Percentiles rank a stretch among this genome's conserved stretches.
These are phyloP conservation scores for Calophaca sinica DNA, from an alignment of 306 rosid species.

Conservation along the genomic window DNA sequence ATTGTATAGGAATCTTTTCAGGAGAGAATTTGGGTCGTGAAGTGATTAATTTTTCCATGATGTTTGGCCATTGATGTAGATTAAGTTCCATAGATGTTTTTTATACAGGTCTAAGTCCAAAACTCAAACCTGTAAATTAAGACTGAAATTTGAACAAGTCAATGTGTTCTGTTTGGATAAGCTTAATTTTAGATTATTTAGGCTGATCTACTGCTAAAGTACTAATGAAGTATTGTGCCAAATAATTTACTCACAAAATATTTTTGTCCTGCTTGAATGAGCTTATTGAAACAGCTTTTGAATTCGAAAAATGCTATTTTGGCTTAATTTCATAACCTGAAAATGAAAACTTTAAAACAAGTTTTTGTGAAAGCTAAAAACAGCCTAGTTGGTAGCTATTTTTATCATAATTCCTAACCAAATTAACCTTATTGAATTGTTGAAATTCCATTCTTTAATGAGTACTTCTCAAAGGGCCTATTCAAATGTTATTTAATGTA, in stretches of 20 bases:
- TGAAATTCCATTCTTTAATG: no score
- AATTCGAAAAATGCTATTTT: no score
- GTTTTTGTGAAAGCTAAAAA: no score
- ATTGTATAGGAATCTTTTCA: background rate
- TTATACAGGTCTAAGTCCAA: slow-evolving; percentile 16
- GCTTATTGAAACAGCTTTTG: slow-evolving; percentile 11
- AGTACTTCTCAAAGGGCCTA: no score
- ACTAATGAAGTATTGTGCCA: background rate
- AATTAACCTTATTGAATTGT: no score
- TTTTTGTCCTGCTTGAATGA: background rate
- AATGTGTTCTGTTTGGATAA: slow-evolving; percentile 22
- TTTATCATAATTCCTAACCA: no score
- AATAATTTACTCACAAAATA: background rate
- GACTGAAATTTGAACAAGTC: slow-evolving; percentile 12
- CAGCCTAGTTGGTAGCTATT: no score
- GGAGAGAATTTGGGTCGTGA: slow-evolving; percentile 22
- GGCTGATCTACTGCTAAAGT: slow-evolving; percentile 2
- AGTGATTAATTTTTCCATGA: slow-evolving; percentile 30
- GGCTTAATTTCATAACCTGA: no score
- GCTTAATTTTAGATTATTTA: slow-evolving; percentile 23
- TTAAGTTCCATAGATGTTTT: slow-evolving; percentile 4
- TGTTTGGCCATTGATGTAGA: slow-evolving; percentile 29
- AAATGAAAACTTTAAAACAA: no score
- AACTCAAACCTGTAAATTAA: slow-evolving; percentile 15
- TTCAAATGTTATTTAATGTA: no score